Base-by-base conservation (phyloP, 208 protist species). In the Herpetomonas samuelpessoai region DNA sequence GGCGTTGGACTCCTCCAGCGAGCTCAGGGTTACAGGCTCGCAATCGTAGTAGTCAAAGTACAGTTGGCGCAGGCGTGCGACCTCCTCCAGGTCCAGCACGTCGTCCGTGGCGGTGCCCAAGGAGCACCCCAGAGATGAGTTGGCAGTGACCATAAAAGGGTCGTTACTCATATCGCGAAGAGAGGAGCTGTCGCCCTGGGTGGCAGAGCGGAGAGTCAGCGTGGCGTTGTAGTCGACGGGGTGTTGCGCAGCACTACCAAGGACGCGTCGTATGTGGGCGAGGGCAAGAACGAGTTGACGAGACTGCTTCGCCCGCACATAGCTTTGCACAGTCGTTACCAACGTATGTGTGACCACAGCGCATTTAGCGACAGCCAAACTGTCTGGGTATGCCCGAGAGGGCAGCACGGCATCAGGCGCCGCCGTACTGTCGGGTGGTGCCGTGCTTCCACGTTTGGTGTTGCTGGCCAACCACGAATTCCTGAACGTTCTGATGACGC, bases 41-140 rank as follows among this genome's bases (percentile, higher is more conserved):
- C 88, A 95, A 47, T 95, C 88, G 41, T 85, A 95, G 57, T 91
- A 95, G 71, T 95, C 85, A 73, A 95, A 95, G 63, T 95, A 95
- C 21, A 95, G 64, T 53, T 95, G 88, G 51, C 85, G 85, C 27
- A 95, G 74, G 26, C 80, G 62, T 30, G 58, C 73, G 10, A 95
- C 72, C 52, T 92, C 85, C 14, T 72, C 68, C 49, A 66, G 57
- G 54, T 91, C 84, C 0, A 95, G 65, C 12, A 82, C 21, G 16
- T 93, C 86, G 18, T 83, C 81, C 1, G 76, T 50, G 6, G 52
- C 35, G 26, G 29, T 9, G 28, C n/a, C 54, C 26, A 56, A 39
- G 9, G 2, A 45, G 2, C 31, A 38, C 22, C 22, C 10, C 39
- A 19, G 1, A 19, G n/a, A 12, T 4, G 9, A 1, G 55, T 24